Percentiles rank a stretch among this genome's conserved stretches.
Conservation (phyloP, 2,329 filamentous ascomycete species). For the Ampelomyces quisqualis region DNA sequence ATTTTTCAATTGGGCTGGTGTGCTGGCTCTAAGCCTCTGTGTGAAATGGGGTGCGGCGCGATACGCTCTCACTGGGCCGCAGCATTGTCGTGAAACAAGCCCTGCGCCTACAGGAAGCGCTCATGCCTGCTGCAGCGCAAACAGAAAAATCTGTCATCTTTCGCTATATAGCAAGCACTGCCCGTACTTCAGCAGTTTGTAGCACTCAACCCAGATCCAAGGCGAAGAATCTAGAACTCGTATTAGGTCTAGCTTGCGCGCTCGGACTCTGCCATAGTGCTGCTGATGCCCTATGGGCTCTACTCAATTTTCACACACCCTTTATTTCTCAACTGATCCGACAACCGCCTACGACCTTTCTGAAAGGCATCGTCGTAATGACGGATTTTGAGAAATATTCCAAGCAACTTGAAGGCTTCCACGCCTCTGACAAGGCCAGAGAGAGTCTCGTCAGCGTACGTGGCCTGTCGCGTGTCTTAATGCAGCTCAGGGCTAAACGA, state of each 20-base stretch:
- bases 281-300: too few species aligned
- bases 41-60: neutral
- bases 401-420: constrained; percentile 37
- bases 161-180: neutral
- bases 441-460: constrained; percentile 38
- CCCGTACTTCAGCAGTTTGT: neutral
- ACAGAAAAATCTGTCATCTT: neutral
- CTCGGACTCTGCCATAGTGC: too few species aligned
- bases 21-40: constrained; percentile 4
- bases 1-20: constrained; percentile 1
- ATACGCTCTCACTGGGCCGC: constrained; percentile 11
- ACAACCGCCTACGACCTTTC: too few species aligned
- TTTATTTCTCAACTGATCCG: too few species aligned
- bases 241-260: too few species aligned
- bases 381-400: constrained; percentile 25
- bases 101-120: constrained; percentile 10
- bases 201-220: neutral
- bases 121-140: neutral
- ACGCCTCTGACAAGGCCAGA: constrained; percentile 40
- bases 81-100: constrained; percentile 5
- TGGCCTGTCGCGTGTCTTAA: constrained; percentile 7
- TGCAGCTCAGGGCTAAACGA: constrained; percentile 21
- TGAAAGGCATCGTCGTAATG: constrained; percentile 7
- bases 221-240: neutral
- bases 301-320: too few species aligned